Conservation (phyloP, 2,329 filamentous ascomycete species). For the Colletotrichum sp. region DNA sequence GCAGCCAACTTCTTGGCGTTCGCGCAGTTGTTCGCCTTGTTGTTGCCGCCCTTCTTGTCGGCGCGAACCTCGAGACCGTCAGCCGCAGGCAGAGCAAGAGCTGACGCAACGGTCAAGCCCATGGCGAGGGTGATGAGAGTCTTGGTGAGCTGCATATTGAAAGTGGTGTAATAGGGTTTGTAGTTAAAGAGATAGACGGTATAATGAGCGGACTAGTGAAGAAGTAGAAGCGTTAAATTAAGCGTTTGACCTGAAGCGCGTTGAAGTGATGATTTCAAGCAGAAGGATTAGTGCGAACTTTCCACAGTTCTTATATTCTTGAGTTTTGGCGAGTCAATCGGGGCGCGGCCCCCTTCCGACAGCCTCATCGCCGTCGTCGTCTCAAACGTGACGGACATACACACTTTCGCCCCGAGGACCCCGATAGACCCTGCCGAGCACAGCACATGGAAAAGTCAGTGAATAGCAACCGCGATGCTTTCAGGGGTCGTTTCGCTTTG, state of each 20-base stretch:
- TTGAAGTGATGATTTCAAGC: rapidly evolving
- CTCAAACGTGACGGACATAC: not conserved
- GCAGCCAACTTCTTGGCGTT: constrained; percentile 24
- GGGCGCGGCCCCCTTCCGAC: not conserved
- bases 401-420: not conserved
- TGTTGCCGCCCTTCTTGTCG: not conserved
- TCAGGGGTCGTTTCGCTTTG: not conserved
- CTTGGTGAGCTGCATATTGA: constrained; percentile 8
- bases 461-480: not conserved
- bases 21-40: constrained; percentile 7
- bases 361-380: not conserved
- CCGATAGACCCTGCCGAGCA: not conserved
- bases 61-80: not conserved
- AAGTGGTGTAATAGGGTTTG: not conserved
- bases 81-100: not conserved
- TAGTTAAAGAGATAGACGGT: not conserved
- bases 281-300: not conserved
- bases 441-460: not conserved
- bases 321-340: not conserved
- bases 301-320: not conserved
- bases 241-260: not conserved
- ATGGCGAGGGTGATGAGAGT: not conserved
- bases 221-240: not conserved
- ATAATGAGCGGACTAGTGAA: not conserved
- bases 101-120: not conserved